Evolutionary conservation across 176 grass and related monocot species (phyloP).

Genomic region (Aegilops umbellulata): DNA sequence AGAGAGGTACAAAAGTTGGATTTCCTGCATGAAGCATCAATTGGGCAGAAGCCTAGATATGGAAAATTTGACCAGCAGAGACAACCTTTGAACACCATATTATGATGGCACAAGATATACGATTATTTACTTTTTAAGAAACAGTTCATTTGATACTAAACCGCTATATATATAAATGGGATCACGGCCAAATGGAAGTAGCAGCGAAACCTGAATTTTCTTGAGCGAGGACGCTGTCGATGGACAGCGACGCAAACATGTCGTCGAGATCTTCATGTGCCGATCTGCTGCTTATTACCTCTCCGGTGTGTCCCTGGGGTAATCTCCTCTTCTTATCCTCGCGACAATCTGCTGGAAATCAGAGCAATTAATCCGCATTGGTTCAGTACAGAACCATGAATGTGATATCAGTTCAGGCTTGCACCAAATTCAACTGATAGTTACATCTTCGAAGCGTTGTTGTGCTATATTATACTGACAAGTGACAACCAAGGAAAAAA

Average conservation of each 20-base stretch:
- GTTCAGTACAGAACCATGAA: background rate
- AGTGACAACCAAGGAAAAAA: too few relatives aligned
- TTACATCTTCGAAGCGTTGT: too few relatives aligned
- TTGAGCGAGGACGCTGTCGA: background rate
- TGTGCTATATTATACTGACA: too few relatives aligned
- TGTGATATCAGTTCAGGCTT: background rate
- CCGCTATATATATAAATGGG: background rate
- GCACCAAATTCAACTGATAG: too few relatives aligned
- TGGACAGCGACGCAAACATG: background rate
- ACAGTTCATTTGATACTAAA: background rate
- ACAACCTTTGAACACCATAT: too few relatives aligned
- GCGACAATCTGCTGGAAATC: background rate
- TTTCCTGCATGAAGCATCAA: background rate
- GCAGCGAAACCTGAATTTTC: background rate
- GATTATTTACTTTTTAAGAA: background rate
- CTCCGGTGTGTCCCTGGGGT: background rate
- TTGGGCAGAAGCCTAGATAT: background rate
- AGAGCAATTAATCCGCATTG: background rate
- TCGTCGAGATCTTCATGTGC: background rate
- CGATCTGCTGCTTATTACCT: background rate
- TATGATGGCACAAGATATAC: background rate
- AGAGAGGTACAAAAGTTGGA: background rate
- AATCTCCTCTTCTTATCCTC: conserved; percentile 10
- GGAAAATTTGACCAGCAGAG: background rate
- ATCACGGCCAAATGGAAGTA: background rate